Percentiles rank a stretch among this genome's conserved stretches.
Conservation (phyloP, 2,329 filamentous ascomycete species). For the Elsinoe arachidis region DNA sequence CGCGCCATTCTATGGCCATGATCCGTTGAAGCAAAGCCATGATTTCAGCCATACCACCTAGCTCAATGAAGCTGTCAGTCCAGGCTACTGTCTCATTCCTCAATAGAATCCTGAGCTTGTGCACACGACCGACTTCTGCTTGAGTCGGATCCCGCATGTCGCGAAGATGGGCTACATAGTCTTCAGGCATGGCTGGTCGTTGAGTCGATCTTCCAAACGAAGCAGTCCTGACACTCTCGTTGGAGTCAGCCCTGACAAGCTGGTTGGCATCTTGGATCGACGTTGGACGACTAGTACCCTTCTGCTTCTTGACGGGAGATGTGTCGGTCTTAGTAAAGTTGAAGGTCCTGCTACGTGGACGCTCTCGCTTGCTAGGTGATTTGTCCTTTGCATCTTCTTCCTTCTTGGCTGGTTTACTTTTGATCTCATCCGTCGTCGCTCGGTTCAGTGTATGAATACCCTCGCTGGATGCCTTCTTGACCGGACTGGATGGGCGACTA, state of each 20-base stretch:
- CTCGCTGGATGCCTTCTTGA: conserved; percentile 15
- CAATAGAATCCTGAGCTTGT: conserved; percentile 81
- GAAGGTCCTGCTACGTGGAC: conserved; percentile 66
- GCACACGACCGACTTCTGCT: conserved; percentile 88
- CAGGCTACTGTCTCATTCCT: conserved; percentile 93
- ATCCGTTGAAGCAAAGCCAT: conserved; percentile 81
- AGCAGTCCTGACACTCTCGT: conserved; percentile 16
- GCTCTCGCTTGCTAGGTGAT: conserved; percentile 33
- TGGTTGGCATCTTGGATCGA: conserved; percentile 55
- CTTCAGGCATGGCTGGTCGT: conserved; percentile 63
- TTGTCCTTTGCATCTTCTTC: conserved; percentile 22
- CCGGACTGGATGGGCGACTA: conserved; percentile 15
- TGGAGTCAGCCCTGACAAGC: conserved; percentile 13
- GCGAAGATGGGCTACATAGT: conserved; percentile 78
- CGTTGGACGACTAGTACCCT: conserved; percentile 47
- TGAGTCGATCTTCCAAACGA: conserved; percentile 41
- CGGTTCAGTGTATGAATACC: not conserved
- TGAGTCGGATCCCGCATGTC: conserved; percentile 72
- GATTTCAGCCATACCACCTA: conserved; percentile 88
- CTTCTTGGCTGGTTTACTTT: not conserved
- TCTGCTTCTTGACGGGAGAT: conserved; percentile 67
- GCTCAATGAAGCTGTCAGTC: conserved; percentile 84
- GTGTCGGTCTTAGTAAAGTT: conserved; percentile 62
- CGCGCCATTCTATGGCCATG: conserved; percentile 93
- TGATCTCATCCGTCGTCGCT: conserved; percentile 11